These are phyloP conservation scores for Cladophialophora exuberans DNA, from an alignment of 2,329 filamentous ascomycete genomes.

Conservation along the genomic window DNA sequence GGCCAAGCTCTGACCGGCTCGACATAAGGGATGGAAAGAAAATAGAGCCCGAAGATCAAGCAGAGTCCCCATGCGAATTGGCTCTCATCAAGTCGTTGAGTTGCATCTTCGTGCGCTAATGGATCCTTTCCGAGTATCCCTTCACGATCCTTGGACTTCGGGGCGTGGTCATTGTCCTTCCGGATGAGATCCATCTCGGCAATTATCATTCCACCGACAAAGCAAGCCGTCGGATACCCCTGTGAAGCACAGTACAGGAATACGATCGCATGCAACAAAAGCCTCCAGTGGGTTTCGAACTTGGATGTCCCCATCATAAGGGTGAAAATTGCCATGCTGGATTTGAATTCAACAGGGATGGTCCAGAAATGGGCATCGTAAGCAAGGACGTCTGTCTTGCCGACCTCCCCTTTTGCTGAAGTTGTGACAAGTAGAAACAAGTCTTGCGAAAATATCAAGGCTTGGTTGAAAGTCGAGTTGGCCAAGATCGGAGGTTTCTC, in stretches of 20 bases:
- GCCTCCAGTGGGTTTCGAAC: conserved; percentile 2
- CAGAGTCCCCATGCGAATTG: not conserved
- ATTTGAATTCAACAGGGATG: conserved; percentile 49
- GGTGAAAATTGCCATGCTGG: conserved; percentile 38
- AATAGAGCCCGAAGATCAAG: conserved; percentile 18
- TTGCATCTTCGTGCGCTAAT: not conserved
- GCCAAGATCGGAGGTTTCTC: not conserved
- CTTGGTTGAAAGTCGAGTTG: conserved; percentile 32
- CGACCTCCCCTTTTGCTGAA: not conserved
- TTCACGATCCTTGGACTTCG: not conserved
- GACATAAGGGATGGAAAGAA: conserved; percentile 17
- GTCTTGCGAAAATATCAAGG: not conserved
- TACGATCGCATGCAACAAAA: conserved; percentile 7
- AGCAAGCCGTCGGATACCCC: conserved; percentile 3
- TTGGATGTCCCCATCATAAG: conserved; percentile 11
- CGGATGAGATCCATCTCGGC: conserved; percentile 18
- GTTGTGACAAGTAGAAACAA: not conserved
- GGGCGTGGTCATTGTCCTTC: not conserved
- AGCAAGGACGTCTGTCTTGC: not conserved
- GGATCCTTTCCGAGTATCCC: not conserved
- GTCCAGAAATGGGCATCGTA: conserved; percentile 49
- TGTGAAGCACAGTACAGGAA: conserved; percentile 8
- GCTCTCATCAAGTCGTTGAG: not conserved
- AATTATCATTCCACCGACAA: conserved; percentile 23
- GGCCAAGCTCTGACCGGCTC: not conserved